Evolutionary conservation across 306 rosid genomes (phyloP), one percentile per base, ranked within the genome.

Genomic region (Quercus engelmannii): DNA sequence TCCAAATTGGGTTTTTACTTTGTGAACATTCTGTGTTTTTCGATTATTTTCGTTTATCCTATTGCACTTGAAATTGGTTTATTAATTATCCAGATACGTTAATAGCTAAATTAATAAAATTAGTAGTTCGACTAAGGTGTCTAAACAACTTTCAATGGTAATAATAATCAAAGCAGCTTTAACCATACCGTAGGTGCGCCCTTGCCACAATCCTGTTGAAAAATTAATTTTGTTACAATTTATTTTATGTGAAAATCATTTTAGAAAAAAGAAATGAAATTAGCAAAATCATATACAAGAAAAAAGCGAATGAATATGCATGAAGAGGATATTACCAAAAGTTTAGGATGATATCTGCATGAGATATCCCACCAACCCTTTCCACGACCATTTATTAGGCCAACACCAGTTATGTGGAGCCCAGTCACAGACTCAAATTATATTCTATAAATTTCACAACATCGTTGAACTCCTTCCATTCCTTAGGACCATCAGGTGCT

Each of bases 361-460:
- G 71, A 58, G 31, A 35, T 23, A 63, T 79, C 82, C 82, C 82
- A 79, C 82, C 82, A 79, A 6, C n/a, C 23, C 63, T 79, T 26
- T 4, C 82, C 82, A 58, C 73, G 73, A 4, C 78, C 82, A 43
- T 79, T 52, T 12, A 79, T 61, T 0, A 21, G 15, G 33, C 77
- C 77, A 18, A 13, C 1, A 5, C 82, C 78, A 25, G 5, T 9
- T 55, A 78, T 30, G 6, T 23, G 35, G 25, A 78, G 75, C 19
- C 75, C 75, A 30, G 13, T 4, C n/a, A 78, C 69, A 0, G 17
- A 4, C 63, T 55, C 41, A 69, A 78, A 78, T n/a, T n/a, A n/a
- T n/a, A n/a, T 8, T 1, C 5, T 23, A 78, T 5, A 76, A 63
- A 74, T 74, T 28, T 74, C 35, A 41, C 30, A 6, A 56, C 6